Evolutionary conservation across 352 stramenopile genomes (phyloP).

Genomic region (Halophytophthora polymorphica): DNA sequence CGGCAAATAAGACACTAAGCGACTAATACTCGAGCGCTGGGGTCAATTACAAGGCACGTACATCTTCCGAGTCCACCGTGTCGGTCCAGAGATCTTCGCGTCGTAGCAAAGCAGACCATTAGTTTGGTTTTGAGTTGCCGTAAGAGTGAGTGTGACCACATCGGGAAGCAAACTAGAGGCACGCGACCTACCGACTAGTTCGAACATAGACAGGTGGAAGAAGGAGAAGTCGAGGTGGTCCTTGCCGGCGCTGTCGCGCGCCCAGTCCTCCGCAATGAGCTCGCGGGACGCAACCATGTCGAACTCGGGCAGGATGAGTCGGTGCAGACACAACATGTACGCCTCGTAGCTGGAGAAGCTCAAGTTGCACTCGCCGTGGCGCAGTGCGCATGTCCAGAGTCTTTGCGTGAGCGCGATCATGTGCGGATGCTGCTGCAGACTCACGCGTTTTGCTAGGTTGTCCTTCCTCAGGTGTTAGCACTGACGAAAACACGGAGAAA

Average conservation of each 20-base stretch:
- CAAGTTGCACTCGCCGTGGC: conserved; percentile 20
- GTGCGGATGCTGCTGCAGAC: conserved; percentile 51
- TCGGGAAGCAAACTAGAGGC: not conserved
- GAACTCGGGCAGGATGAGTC: conserved; percentile 75
- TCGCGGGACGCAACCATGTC: conserved; percentile 56
- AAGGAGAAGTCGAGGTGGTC: conserved; percentile 61
- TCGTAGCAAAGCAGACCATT: not conserved
- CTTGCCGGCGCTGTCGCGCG: conserved; percentile 46
- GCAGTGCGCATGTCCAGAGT: conserved; percentile 62
- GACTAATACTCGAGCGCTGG: not conserved
- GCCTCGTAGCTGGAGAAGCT: conserved; percentile 55
- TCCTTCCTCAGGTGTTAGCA: conserved; percentile 24
- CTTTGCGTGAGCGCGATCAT: conserved; percentile 71
- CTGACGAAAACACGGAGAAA: not conserved
- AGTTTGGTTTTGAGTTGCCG: not conserved
- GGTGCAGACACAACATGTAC: conserved; percentile 74
- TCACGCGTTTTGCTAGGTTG: conserved; percentile 63
- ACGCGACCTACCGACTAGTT: conserved; percentile 56
- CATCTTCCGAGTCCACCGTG: conserved; percentile 58
- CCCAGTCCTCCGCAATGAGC: conserved; percentile 70
- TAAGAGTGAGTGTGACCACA: not conserved
- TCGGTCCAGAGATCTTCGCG: conserved; percentile 61
- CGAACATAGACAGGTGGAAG: conserved; percentile 84
- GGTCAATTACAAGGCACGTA: conserved; percentile 13
- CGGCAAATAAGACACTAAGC: not conserved